A percentile compares a stretch with the other conserved stretches of the same genome.
Conservation (phyloP, 192 early-diverging fungal species). For the Gonapodya prolifera region DNA sequence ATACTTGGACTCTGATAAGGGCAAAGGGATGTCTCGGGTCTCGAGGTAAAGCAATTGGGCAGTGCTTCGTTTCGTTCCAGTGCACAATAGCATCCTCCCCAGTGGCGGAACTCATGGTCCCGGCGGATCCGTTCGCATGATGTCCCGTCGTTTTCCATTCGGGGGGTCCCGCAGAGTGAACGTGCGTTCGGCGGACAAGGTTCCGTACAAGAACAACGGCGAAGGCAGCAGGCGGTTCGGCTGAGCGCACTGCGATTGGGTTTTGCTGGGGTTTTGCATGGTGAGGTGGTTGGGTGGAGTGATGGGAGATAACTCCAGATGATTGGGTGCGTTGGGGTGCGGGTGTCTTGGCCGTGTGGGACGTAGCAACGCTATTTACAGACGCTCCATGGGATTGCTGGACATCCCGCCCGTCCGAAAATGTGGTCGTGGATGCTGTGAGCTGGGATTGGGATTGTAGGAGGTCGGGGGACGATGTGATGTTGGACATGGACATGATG, state of each 20-base stretch:
- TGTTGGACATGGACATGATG: not conserved
- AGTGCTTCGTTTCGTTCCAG: slow-evolving; percentile 32
- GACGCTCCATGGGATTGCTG: not conserved
- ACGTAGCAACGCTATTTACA: not conserved
- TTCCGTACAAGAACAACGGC: not conserved
- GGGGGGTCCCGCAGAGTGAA: not conserved
- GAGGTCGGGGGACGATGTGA: not conserved
- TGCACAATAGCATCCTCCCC: slow-evolving; percentile 4
- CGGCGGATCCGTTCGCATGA: not conserved
- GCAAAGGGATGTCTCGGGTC: slow-evolving; percentile 29
- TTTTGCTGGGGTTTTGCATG: too few species aligned
- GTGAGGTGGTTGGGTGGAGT: not conserved
- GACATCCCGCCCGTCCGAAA: not conserved
- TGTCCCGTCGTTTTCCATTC: not conserved
- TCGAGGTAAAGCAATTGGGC: slow-evolving; percentile 18
- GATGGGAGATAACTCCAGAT: not conserved
- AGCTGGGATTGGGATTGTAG: not conserved
- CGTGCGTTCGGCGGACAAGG: not conserved
- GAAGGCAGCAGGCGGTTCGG: not conserved
- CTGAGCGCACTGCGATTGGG: not conserved
- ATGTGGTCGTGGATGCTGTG: not conserved
- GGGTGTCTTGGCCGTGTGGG: not conserved
- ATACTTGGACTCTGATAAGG: slow-evolving; percentile 17
- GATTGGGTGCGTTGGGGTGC: not conserved
- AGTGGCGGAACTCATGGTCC: not conserved